A percentile compares a stretch with the other conserved stretches of the same genome.
Evolutionary conservation across 257 asterid genomes (phyloP).

Genomic region (Oldenlandia corymbosa): DNA sequence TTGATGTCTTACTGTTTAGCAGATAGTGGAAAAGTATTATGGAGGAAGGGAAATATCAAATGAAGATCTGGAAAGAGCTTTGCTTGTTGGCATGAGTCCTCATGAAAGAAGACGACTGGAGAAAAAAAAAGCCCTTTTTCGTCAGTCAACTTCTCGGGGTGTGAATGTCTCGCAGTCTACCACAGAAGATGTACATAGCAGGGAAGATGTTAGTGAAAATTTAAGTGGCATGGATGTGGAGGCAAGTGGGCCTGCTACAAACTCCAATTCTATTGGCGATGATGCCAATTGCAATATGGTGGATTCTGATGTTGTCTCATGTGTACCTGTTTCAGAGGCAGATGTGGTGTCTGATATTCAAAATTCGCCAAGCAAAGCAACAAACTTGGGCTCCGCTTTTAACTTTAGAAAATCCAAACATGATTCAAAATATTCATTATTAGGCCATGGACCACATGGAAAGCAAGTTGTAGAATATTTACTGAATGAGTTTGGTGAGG

Average conservation of each 20-base stretch:
- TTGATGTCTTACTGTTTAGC: conserved; percentile 15
- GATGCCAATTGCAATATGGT: conserved; percentile 20
- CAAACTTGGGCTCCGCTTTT: conserved; percentile 4
- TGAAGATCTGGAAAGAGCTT: conserved; percentile 78
- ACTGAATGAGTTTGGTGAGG: conserved; percentile 65
- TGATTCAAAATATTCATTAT: conserved; percentile 51
- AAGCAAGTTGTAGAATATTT: conserved; percentile 64
- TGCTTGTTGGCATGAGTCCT: conserved; percentile 83
- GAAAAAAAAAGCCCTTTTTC: conserved; percentile 56
- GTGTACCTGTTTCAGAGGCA: conserved; percentile 14
- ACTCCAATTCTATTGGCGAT: conserved; percentile 15
- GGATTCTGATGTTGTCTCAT: conserved; percentile 6
- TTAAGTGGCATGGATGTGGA: conserved; percentile 17
- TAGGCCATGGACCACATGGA: conserved; percentile 98
- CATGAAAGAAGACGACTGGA: conserved; percentile 65
- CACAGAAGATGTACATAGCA: conserved; percentile 24
- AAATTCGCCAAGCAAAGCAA: conserved; percentile 19
- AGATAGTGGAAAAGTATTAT: conserved; percentile 70
- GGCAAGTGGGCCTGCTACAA: conserved; percentile 15
- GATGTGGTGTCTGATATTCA: conserved; percentile 25
- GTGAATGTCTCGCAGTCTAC: conserved; percentile 17
- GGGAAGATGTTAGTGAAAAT: conserved; percentile 27
- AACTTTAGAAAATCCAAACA: conserved; percentile 34
- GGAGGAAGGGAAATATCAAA: conserved; percentile 85
- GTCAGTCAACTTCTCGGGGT: conserved; percentile 27